Conservation (phyloP, 2,329 filamentous ascomycete species). For the Curvularia sp. region DNA sequence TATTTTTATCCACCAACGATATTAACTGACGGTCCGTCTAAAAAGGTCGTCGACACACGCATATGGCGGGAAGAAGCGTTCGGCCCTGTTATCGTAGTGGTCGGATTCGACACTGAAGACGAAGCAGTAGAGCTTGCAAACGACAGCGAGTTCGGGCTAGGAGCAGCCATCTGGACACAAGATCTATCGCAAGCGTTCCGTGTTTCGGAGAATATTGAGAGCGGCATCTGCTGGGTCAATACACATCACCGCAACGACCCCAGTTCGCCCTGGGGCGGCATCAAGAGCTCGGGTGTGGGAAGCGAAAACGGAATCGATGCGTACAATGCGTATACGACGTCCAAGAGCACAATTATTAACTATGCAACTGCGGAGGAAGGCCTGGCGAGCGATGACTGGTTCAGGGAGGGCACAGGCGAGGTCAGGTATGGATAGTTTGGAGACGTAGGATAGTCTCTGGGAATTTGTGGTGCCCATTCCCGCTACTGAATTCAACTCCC, state of each 20-base stretch:
- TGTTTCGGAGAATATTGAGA: conserved; percentile 56
- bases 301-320: conserved; percentile 73
- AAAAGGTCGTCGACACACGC: conserved; percentile 44
- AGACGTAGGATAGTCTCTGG: neutral
- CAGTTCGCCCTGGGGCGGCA: conserved; percentile 73
- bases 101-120: conserved; percentile 56
- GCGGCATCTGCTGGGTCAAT: conserved; percentile 58
- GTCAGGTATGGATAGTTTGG: conserved; percentile 63
- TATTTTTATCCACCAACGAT: conserved; percentile 60
- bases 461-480: neutral
- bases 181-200: conserved; percentile 58
- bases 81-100: conserved; percentile 59
- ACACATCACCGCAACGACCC: conserved; percentile 75
- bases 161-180: conserved; percentile 60
- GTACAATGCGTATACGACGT: conserved; percentile 55
- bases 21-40: conserved; percentile 39
- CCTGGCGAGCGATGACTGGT: conserved; percentile 69
- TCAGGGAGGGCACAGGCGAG: conserved; percentile 62
- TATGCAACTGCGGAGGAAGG: conserved; percentile 65
- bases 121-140: conserved; percentile 59
- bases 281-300: conserved; percentile 68
- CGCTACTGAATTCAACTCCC: neutral
- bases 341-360: conserved; percentile 73
- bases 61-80: conserved; percentile 60
- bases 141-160: conserved; percentile 58